A percentile compares a stretch with the other conserved stretches of the same genome.
These are phyloP conservation scores for Teunomyces lycoperdinae DNA, from an alignment of 805 yeast species.

Conservation along the genomic window DNA sequence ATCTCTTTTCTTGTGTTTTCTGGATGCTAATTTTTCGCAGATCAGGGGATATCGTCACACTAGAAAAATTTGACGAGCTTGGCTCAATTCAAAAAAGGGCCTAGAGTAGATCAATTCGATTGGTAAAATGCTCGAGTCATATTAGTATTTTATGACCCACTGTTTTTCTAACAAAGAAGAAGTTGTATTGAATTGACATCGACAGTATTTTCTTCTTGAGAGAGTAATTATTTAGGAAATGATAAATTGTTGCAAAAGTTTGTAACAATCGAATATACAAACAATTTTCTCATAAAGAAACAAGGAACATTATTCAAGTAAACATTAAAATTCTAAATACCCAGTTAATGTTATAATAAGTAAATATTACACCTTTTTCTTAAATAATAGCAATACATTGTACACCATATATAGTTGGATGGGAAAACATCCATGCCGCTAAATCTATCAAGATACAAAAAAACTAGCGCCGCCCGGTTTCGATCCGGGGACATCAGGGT, in stretches of 20 bases:
- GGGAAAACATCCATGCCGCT: conserved; percentile 2
- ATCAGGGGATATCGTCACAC: conserved; percentile 4
- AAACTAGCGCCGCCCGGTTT: conserved; percentile 87
- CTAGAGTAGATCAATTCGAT: not conserved
- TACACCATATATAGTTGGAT: not conserved
- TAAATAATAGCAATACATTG: no score
- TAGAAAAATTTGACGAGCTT: conserved; percentile 3
- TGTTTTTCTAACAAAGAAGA: no score
- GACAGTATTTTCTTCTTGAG: no score
- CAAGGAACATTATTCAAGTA: no score
- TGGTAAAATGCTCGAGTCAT: not conserved
- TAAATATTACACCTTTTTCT: no score
- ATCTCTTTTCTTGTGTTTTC: not conserved
- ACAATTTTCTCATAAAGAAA: no score
- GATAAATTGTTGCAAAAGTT: no score
- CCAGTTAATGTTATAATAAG: no score
- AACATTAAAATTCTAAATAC: no score
- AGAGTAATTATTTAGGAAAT: no score
- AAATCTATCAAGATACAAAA: conserved; percentile 6
- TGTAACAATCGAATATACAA: no score
- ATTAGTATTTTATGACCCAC: not conserved
- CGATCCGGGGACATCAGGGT: conserved; percentile 98
- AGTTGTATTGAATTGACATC: no score
- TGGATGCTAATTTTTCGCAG: not conserved
- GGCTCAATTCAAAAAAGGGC: not conserved